These are phyloP conservation scores for Aphanoascus verrucosus DNA, from an alignment of 2,329 filamentous ascomycete species.

Conservation along the genomic window DNA sequence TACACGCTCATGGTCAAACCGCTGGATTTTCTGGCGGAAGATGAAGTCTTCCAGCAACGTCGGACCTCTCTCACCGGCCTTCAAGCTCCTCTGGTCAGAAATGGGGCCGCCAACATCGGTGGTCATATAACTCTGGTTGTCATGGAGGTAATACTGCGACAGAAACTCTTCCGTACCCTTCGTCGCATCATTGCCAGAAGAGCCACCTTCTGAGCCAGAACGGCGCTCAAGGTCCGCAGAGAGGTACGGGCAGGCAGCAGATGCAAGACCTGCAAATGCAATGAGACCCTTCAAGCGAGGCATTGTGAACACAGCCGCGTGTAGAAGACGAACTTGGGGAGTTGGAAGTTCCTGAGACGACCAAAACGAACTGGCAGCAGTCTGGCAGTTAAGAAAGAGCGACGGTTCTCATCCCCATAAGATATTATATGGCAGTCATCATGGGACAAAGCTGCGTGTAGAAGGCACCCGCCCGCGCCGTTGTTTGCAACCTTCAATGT, in stretches of 20 bases:
- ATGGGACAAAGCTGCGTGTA: too few species aligned
- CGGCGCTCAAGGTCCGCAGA: conserved; percentile 22
- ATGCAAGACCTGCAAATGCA: conserved; percentile 27
- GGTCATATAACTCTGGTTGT: conserved; percentile 48
- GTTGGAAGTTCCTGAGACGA: too few species aligned
- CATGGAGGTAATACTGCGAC: conserved; percentile 41
- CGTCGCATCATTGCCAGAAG: conserved; percentile 18
- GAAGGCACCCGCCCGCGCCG: too few species aligned
- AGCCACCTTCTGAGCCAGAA: conserved; percentile 13
- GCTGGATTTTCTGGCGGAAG: conserved; percentile 60
- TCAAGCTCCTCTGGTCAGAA: conserved; percentile 55
- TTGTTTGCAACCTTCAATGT: too few species aligned
- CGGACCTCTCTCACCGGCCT: conserved; percentile 55
- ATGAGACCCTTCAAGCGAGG: conserved; percentile 18
- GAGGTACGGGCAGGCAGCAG: conserved; percentile 35
- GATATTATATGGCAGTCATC: too few species aligned
- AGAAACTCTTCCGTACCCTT: conserved; percentile 32
- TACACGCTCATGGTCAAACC: conserved; percentile 61
- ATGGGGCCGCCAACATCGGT: conserved; percentile 60
- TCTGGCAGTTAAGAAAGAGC: too few species aligned
- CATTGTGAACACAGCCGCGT: background rate
- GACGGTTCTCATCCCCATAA: too few species aligned
- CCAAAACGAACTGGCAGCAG: too few species aligned
- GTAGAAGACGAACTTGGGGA: too few species aligned
- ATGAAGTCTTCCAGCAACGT: conserved; percentile 63